Evolutionary conservation across 345 rosid species (phyloP), one percentile per base, ranked within the genome.

Genomic region (Eucalyptus cladocalyx): DNA sequence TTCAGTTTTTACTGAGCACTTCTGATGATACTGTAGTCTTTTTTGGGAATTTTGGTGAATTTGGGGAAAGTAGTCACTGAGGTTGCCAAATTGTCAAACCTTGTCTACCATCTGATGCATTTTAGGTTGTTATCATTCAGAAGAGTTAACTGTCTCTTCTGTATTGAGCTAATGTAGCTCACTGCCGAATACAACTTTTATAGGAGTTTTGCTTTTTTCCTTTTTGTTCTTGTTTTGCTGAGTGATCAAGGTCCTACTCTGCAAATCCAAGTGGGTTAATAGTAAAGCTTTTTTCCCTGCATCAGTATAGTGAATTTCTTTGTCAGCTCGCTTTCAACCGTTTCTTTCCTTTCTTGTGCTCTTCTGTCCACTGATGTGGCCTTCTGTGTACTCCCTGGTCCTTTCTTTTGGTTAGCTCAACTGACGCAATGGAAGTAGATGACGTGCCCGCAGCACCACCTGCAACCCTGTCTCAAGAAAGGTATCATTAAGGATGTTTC

Each of bases 371-470:
- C 14, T 11, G 28, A 40, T 76, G 47, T 76, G 47, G 85, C 47
- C 49, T 76, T 86, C 65, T 45, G 43, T 53, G 90, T 87, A 88
- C 49, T 54, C 60, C 18, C 8, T 47, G 18, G n/a, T 53, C 45
- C 15, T 90, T 88, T 88, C 60, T 87, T 80, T 69, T 86, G 88
- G 80, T 53, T 76, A 91, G 87, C 88, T 87, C 94, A 11, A 90
- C 90, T 72, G 95, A 93, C 54, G 93, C 98, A 89, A 98, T 98
- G 99, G 99, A 97, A 37, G 95, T 95, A 69, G 99, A 98, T 86
- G 97, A 94, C 49, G 88, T 92, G 91, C 94, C 97, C 13, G 88
- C 91, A 9, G 95, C 88, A 81, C 94, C 94, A 88, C 90, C 93
- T 67, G 91, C 93, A 13, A 91, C 89, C 42, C 88, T 95, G 80